Base-by-base conservation (phyloP, 768 basidiomycete genomes). In the Boletus edulis region DNA sequence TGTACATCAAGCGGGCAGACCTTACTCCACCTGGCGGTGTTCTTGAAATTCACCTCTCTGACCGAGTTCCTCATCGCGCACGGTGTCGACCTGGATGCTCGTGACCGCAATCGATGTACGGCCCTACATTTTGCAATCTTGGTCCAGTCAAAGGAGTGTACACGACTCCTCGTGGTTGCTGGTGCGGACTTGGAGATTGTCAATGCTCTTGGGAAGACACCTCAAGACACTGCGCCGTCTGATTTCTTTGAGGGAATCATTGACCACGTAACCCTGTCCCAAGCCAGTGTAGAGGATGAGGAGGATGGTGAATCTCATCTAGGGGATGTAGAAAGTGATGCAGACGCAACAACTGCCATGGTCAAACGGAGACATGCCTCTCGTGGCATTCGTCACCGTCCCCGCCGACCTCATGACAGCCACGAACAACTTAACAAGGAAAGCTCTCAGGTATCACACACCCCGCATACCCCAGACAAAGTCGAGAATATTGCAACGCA, bases 41-140 rank as follows among this genome's bases (percentile, higher is more conserved):
- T 92, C 66, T 82, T 94, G 52, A 86, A 86, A 31, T 91, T 91
- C 69, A 73, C 82, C 10, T 74, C 82, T 6, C 80, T 98, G 32
- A 80, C 86, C 17, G 65, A 75, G 43, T 91, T 90, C 73, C 77
- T 99, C 53, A 73, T 96, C 53, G 72, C 76, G 5, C 88, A 81
- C 51, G 83, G 80, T 8, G 84, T 87, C 37, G 91, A 94, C 66
- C 60, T 94, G 50, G 93, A 98, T 66, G 80, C 79, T 14, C 84
- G 91, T 46, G 97, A 99, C 70, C 78, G 82, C 46, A 96, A 94
- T 69, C 97, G 96, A 14, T 92, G 81, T 67, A 98, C 95, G 0
- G 84, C 97, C 0, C 73, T 98, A 34, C 91, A 95, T 72, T 89
- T 95, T 63, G 90, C 94, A 17, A 87, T 84, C 0, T 72, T 95